A percentile compares a stretch with the other conserved stretches of the same genome.
Conservation (phyloP, 1,284 basidiomycete species). For the Prillingera fragicola region DNA sequence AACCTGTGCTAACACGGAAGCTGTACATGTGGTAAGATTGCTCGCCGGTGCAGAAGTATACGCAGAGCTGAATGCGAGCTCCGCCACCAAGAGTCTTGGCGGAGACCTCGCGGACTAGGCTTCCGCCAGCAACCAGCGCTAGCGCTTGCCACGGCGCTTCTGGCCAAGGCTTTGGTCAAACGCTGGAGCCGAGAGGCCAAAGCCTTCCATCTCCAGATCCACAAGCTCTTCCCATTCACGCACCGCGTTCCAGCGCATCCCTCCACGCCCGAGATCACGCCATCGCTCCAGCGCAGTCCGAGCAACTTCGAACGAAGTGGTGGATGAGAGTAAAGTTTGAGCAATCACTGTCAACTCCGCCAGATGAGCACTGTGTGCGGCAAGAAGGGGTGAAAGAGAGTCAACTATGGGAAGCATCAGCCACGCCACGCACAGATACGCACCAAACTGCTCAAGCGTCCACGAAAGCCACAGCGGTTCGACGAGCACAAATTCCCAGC, state of each 20-base stretch:
- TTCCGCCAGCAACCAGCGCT: too few species aligned
- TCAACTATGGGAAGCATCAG: constrained; percentile 24
- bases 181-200: too few species aligned
- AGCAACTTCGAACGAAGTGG: constrained; percentile 36
- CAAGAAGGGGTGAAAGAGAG: constrained; percentile 30
- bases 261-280: constrained; percentile 34
- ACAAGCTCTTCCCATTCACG: constrained; percentile 43
- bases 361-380: constrained; percentile 31
- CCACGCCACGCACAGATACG: constrained; percentile 3
- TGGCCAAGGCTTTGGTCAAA: too few species aligned
- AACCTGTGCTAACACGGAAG: too few species aligned
- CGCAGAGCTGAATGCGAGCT: too few species aligned
- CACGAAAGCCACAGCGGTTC: constrained; percentile 43
- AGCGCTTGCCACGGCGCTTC: constrained; percentile 5
- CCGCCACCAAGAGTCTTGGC: too few species aligned
- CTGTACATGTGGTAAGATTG: too few species aligned
- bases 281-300: constrained; percentile 37
- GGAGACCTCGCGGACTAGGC: too few species aligned
- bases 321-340: constrained; percentile 18
- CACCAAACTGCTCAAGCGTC: constrained; percentile 42
- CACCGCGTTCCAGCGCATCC: constrained; percentile 30
- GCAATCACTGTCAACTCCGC: constrained; percentile 20
- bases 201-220: constrained; percentile 29
- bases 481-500: constrained; percentile 27
- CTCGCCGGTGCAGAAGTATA: too few species aligned